A percentile compares a stretch with the other conserved stretches of the same genome.
phyloP scores from a whole-genome alignment of 169 alveolate species.

The Plasmodium relictum region DNA sequence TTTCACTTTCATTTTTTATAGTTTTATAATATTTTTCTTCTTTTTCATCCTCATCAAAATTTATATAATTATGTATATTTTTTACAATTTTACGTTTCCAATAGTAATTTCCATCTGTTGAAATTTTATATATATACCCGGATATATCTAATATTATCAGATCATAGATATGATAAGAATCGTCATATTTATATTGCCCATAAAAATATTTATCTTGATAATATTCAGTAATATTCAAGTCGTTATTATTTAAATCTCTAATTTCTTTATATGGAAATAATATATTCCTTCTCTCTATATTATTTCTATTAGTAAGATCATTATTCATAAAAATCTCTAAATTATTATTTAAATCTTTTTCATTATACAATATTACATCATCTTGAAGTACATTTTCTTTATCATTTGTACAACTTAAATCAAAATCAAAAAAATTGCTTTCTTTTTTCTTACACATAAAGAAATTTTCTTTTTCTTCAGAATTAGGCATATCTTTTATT shows the following conservation, averaged over 20 bases:
- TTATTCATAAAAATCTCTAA: background rate
- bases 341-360: conserved; percentile 9
- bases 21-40: conserved; percentile 7
- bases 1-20: conserved; percentile 8
- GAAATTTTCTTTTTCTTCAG: background rate
- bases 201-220: conserved; percentile 32
- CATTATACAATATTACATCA: conserved; percentile 16
- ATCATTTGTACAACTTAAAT: background rate
- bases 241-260: conserved; percentile 11
- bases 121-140: conserved; percentile 71
- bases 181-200: conserved; percentile 66
- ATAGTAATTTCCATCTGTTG: conserved; percentile 72
- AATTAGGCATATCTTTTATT: background rate
- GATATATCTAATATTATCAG: conserved; percentile 53
- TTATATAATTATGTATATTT: conserved; percentile 23
- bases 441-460: conserved; percentile 33
- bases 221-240: conserved; percentile 36
- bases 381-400: conserved; percentile 2
- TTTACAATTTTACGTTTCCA: conserved; percentile 71
- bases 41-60: conserved; percentile 21
- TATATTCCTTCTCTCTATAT: conserved; percentile 38
- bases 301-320: background rate
- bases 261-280: conserved; percentile 43
- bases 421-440: conserved; percentile 10
- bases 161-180: conserved; percentile 32